Percentiles rank a stretch among this genome's conserved stretches.
phyloP scores from a whole-genome alignment of 148 eudicot species.

The Rhododendron ovatum region DNA sequence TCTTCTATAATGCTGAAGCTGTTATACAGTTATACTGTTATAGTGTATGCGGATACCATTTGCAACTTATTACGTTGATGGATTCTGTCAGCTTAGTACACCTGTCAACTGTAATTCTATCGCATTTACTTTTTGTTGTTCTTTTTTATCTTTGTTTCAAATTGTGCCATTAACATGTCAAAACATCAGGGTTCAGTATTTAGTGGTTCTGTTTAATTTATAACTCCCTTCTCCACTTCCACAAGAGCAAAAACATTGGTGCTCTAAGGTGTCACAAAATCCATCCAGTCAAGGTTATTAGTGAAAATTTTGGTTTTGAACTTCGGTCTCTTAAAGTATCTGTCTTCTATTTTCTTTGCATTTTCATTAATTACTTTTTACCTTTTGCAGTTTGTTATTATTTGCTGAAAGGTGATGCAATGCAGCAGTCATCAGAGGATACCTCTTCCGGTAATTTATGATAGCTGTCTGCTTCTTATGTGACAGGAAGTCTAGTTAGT shows the following conservation, averaged over 20 bases:
- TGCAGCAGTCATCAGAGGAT: slow-evolving; percentile 20
- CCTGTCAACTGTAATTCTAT: background rate
- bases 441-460: slow-evolving; percentile 13
- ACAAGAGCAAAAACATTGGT: background rate
- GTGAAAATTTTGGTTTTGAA: background rate
- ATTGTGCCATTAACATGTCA: background rate
- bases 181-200: background rate
- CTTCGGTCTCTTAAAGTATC: background rate
- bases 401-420: slow-evolving; percentile 10
- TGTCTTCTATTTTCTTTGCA: background rate
- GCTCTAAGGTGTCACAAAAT: background rate
- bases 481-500: background rate
- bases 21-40: background rate
- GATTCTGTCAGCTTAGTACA: background rate
- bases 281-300: background rate
- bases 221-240: background rate
- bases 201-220: background rate
- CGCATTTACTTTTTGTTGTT: background rate
- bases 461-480: background rate
- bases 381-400: background rate
- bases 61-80: background rate
- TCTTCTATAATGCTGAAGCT: background rate
- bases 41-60: background rate
- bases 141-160: background rate
- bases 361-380: background rate